Base-by-base conservation (phyloP, 2,329 filamentous ascomycete species). In the Xylariales sp. region DNA sequence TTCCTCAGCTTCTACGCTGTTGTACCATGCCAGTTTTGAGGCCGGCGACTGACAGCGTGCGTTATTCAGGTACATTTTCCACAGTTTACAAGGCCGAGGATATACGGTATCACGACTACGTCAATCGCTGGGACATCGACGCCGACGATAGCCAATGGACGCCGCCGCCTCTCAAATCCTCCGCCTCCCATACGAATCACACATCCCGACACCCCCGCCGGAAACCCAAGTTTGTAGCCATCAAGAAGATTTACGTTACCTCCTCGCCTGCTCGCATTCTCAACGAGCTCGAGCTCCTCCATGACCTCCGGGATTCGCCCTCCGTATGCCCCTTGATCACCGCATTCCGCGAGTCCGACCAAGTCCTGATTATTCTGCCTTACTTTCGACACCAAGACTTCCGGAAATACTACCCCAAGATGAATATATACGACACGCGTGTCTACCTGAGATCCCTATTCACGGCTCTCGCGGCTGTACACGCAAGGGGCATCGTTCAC, bases 161-260 rank as follows among this genome's bases (percentile, higher is more conserved):
- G 23, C 87, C 89, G n/a, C 91, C 90, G n/a, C 88, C 90, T 0
- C 77, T 89, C 10, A 91, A 89, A 77, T 76, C 84, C 79, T 76
- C 84, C 79, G 72, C 80, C 79, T 65, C 83, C 81, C 74, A 80
- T 49, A 77, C 81, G 56, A 79, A 77, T 23, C 78, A 78, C 48
- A 75, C 76, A 46, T 74, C 78, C 61, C 72, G 77, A 23, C 77
- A 74, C 28, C 79, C 79, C 48, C 82, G 82, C 62, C 83, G 82
- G 58, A 86, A 83, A 72, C 84, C 91, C 30, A 93, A 91, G 78
- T 98, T 91, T 76, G 97, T 99, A 69, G 96, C 97, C 23, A 93
- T 99, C 80, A 99, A 99, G 83, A 99, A 99, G 83, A 99, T 99
- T 74, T 99, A 99, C 80, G 96, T 98, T 71, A 99, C 97, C 0